A percentile compares a stretch with the other conserved stretches of the same genome.
Evolutionary conservation across 2,329 filamentous ascomycete genomes (phyloP).

Genomic region (Neoarthrinium moseri): DNA sequence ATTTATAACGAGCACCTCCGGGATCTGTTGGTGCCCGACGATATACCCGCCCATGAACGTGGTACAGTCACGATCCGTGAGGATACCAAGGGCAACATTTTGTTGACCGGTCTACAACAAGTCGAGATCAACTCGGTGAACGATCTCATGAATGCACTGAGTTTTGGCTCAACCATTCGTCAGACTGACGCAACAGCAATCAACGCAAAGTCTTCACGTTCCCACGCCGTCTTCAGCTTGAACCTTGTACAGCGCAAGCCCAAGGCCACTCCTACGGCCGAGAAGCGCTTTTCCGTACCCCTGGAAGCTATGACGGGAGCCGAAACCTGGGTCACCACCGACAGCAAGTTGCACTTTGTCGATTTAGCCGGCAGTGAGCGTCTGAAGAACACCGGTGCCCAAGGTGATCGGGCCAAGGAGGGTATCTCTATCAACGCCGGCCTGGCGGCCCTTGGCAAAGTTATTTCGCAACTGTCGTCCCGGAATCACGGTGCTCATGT

Average conservation of each 20-base stretch:
- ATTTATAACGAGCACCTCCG: conserved; percentile 98
- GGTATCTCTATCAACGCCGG: conserved; percentile 98
- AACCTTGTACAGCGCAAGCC: conserved; percentile 86
- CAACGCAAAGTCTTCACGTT: conserved; percentile 96
- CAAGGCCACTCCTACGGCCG: conserved; percentile 52
- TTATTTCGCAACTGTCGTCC: conserved; percentile 96
- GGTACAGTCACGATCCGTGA: conserved; percentile 86
- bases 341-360: conserved; percentile 98
- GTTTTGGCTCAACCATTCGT: conserved; percentile 89
- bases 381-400: conserved; percentile 94
- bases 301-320: conserved; percentile 74
- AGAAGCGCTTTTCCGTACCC: conserved; percentile 87
- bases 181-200: conserved; percentile 97
- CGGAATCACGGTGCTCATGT: conserved; percentile 85
- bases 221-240: conserved; percentile 94
- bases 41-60: conserved; percentile 67
- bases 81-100: conserved; percentile 89
- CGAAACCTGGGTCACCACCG: conserved; percentile 75
- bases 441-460: conserved; percentile 90
- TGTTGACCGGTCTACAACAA: conserved; percentile 86
- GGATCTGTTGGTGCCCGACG: conserved; percentile 81
- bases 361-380: conserved; percentile 96
- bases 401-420: conserved; percentile 90
- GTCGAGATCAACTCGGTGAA: conserved; percentile 88
- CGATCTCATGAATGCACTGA: conserved; percentile 83